phyloP scores from a whole-genome alignment of 78 protist species.

The Reticulomyxa filosa region DNA sequence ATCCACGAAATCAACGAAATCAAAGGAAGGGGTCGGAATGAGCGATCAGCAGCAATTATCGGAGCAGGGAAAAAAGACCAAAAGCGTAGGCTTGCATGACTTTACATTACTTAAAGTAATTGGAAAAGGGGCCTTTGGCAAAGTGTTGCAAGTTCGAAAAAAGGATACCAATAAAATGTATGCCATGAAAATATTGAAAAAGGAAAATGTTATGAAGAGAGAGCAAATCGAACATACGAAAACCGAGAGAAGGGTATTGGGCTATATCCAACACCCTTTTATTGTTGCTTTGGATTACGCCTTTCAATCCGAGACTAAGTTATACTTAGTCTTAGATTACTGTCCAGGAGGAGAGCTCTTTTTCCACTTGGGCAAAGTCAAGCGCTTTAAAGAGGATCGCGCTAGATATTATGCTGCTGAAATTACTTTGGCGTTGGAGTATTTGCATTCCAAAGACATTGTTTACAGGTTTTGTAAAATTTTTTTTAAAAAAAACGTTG shows the following conservation, averaged over 20 bases:
- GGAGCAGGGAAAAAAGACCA: too few species aligned
- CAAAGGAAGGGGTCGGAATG: too few species aligned
- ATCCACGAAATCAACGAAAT: too few species aligned
- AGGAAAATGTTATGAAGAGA: background rate
- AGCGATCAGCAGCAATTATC: too few species aligned
- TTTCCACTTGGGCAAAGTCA: background rate
- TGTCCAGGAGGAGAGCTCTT: background rate
- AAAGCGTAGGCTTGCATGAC: too few species aligned
- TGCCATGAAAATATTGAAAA: background rate
- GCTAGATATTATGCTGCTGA: background rate
- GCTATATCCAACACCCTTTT: background rate
- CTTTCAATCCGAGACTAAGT: background rate
- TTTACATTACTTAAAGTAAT: conserved; percentile 1
- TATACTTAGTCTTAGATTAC: background rate
- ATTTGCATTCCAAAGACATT: background rate
- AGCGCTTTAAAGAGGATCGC: too few species aligned
- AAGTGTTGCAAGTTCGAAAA: background rate
- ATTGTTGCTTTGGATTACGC: background rate
- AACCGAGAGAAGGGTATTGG: background rate
- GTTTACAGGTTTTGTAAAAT: conserved; percentile 9
- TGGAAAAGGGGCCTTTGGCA: conserved; percentile 9
- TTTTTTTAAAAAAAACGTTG: too few species aligned
- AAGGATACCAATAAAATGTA: background rate
- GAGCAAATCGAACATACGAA: conserved; percentile 1
- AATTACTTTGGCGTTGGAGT: background rate